Percentiles rank a stretch among this genome's conserved stretches.
phyloP scores from a whole-genome alignment of 2,329 filamentous ascomycete genomes.

The Bipolaris zeicola region DNA sequence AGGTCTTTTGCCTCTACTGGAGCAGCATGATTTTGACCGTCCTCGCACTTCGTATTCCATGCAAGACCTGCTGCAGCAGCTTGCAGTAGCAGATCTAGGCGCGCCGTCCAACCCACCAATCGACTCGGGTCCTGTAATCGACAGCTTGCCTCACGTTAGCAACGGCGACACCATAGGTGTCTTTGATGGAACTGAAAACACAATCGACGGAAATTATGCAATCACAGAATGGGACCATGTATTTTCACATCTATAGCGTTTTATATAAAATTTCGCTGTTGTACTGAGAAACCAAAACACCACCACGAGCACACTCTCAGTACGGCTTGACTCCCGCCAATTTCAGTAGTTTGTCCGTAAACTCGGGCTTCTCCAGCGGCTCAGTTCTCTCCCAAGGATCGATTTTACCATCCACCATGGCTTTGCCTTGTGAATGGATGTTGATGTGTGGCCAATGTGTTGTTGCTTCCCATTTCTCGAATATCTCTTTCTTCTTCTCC shows the following conservation, averaged over 20 bases:
- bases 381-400: slow-evolving; percentile 21
- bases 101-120: background rate
- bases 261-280: background rate
- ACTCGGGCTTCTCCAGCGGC: slow-evolving; percentile 25
- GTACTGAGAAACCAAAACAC: background rate
- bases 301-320: background rate
- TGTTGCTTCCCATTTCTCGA: slow-evolving; percentile 17
- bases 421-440: slow-evolving; percentile 18
- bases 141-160: background rate
- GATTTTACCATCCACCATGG: slow-evolving; percentile 15
- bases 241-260: slow-evolving; percentile 2
- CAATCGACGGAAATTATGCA: background rate
- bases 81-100: slow-evolving; percentile 3
- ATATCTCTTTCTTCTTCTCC: slow-evolving; percentile 20
- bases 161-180: slow-evolving; percentile 3
- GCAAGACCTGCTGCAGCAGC: slow-evolving; percentile 15
- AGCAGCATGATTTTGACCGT: slow-evolving; percentile 7
- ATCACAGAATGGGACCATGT: slow-evolving; percentile 10
- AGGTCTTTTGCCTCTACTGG: slow-evolving; percentile 6
- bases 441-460: slow-evolving; percentile 31
- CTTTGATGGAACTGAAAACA: slow-evolving; percentile 2
- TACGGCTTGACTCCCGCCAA: slow-evolving; percentile 22
- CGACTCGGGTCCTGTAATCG: background rate
- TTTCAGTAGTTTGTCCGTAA: slow-evolving; percentile 24
- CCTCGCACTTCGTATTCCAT: slow-evolving; percentile 7